Conservation (phyloP, 148 eudicot genomes). For the Talinum fruticosum region DNA sequence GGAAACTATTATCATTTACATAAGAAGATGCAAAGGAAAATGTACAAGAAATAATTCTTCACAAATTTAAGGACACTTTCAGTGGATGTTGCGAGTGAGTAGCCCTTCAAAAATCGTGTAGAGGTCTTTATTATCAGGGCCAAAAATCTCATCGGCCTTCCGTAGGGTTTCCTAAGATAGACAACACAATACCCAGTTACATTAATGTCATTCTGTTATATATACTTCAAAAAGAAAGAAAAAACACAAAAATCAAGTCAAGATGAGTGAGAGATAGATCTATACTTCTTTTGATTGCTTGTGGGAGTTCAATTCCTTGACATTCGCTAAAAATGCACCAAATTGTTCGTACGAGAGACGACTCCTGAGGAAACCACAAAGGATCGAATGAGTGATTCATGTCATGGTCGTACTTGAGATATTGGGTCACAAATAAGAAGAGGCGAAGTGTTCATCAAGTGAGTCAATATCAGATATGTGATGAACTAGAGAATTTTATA, state of each 20-base stretch:
- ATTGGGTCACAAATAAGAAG: neutral
- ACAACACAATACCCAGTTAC: slow-evolving; percentile 6
- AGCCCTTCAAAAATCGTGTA: slow-evolving; percentile 75
- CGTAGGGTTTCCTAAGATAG: slow-evolving; percentile 62
- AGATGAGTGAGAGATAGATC: slow-evolving; percentile 1
- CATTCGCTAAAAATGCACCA: slow-evolving; percentile 87
- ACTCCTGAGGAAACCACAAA: slow-evolving; percentile 47
- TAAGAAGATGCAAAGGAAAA: slow-evolving; percentile 10
- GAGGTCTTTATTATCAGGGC: slow-evolving; percentile 82
- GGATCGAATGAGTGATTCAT: neutral
- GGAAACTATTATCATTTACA: neutral
- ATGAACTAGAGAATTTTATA: too few relatives aligned
- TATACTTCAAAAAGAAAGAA: neutral
- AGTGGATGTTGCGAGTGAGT: slow-evolving; percentile 64
- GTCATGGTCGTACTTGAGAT: neutral
- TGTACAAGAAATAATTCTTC: slow-evolving; percentile 13
- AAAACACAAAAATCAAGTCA: neutral
- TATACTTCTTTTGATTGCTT: slow-evolving; percentile 88
- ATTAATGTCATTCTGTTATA: neutral
- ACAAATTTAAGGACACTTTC: slow-evolving; percentile 23
- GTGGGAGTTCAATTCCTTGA: slow-evolving; percentile 87
- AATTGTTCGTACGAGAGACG: slow-evolving; percentile 93
- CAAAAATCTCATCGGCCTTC: slow-evolving; percentile 91
- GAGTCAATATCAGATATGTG: neutral
- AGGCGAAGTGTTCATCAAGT: neutral